Evolutionary conservation across 2,329 filamentous ascomycete species (phyloP).

Genomic region (Penicillium fuscoglaucum): DNA sequence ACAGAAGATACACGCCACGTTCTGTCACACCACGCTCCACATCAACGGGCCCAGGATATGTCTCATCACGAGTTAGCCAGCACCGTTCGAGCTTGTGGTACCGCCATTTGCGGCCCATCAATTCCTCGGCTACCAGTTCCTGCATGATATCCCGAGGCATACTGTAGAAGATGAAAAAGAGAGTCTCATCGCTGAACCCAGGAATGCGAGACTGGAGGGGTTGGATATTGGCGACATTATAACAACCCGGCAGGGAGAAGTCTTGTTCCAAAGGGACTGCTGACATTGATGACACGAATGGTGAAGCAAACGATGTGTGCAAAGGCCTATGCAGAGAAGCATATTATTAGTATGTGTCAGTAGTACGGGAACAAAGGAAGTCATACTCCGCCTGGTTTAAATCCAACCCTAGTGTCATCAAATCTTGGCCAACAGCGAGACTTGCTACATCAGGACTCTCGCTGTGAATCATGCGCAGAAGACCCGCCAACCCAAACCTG

Average conservation of each 20-base stretch:
- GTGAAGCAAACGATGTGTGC: conserved; percentile 63
- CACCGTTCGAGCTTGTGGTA: conserved; percentile 55
- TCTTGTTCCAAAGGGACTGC: conserved; percentile 63
- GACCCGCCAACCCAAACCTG: conserved; percentile 59
- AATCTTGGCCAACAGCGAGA: conserved; percentile 63
- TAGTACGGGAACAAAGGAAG: conserved; percentile 1
- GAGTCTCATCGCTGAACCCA: conserved; percentile 63
- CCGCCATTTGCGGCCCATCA: conserved; percentile 56
- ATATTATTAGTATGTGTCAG: conserved; percentile 25
- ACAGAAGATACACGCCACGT: conserved; percentile 53
- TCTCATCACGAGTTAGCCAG: conserved; percentile 53
- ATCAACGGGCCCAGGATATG: conserved; percentile 49
- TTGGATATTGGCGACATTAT: conserved; percentile 66
- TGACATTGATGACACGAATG: conserved; percentile 59
- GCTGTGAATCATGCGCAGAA: conserved; percentile 58
- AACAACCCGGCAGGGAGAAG: conserved; percentile 63
- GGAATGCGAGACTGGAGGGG: conserved; percentile 59
- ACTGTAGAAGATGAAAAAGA: conserved; percentile 71
- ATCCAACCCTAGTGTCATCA: conserved; percentile 64
- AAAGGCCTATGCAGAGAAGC: conserved; percentile 49
- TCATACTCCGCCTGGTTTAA: conserved; percentile 62
- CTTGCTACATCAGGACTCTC: conserved; percentile 54
- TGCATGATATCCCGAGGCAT: conserved; percentile 66
- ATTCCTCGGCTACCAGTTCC: conserved; percentile 63
- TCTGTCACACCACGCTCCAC: conserved; percentile 51